Percentiles rank a stretch among this genome's conserved stretches.
Conservation (phyloP, 2,329 filamentous ascomycete species). For the Cercospora sp. region DNA sequence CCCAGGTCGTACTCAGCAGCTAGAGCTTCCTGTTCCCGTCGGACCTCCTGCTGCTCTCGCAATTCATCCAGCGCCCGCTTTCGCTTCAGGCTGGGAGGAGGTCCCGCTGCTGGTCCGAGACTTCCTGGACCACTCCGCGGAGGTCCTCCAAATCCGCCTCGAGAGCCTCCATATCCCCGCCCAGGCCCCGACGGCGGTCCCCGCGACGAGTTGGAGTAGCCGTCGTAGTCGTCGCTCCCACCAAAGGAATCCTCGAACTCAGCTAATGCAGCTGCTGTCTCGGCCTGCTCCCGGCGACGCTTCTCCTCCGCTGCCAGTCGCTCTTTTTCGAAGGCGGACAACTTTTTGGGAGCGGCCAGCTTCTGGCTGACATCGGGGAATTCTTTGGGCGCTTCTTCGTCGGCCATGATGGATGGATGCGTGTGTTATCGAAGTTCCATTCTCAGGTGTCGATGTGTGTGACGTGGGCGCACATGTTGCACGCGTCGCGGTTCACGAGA, state of each 20-base stretch:
- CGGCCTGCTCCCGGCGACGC: constrained; percentile 76
- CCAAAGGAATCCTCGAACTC: constrained; percentile 82
- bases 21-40: constrained; percentile 30
- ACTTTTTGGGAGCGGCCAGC: constrained; percentile 72
- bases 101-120: constrained; percentile 46
- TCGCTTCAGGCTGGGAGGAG: constrained; percentile 37
- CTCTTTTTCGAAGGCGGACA: constrained; percentile 84
- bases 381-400: constrained; percentile 35
- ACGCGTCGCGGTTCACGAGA: constrained; percentile 5
- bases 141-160: constrained; percentile 36
- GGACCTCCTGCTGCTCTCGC: constrained; percentile 35
- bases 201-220: constrained; percentile 24
- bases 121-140: constrained; percentile 51
- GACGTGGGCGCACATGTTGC: not conserved
- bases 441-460: not conserved
- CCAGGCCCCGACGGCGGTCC: constrained; percentile 19
- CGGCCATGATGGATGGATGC: constrained; percentile 22
- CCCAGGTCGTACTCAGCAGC: constrained; percentile 17
- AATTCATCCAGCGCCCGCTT: constrained; percentile 39
- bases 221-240: constrained; percentile 44
- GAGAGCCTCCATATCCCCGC: constrained; percentile 34
- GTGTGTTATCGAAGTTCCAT: constrained; percentile 7
- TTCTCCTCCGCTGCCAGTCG: constrained; percentile 89
- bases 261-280: constrained; percentile 82
- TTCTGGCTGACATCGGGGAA: constrained; percentile 77